These are phyloP conservation scores for Flaveria sonorensis DNA, from an alignment of 129 eudicot genomes.

Conservation along the genomic window DNA sequence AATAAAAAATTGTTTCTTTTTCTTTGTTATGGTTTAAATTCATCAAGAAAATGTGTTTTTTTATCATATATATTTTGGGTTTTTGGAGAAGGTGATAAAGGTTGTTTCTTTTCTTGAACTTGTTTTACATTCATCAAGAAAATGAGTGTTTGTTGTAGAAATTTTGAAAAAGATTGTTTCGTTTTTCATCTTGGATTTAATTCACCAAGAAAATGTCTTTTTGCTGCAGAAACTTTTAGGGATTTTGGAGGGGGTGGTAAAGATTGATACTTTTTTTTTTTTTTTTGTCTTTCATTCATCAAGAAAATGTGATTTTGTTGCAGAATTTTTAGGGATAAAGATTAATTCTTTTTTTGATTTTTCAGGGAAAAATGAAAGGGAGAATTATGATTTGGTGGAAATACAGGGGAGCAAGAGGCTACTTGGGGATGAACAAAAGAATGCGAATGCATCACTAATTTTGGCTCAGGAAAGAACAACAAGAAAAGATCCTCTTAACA, in stretches of 20 bases:
- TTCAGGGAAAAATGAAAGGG: constrained; percentile 40
- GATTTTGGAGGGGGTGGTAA: no score
- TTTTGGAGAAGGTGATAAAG: no score
- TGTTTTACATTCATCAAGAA: no score
- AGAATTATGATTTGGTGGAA: constrained; percentile 28
- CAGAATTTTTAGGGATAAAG: constrained; percentile 1
- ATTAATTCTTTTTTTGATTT: constrained; percentile 5
- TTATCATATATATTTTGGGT: no score
- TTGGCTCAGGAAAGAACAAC: constrained; percentile 79
- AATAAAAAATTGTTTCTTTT: constrained; percentile 13
- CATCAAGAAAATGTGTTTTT: no score
- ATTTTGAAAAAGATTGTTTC: constrained; percentile 12
- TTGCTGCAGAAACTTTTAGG: no score
- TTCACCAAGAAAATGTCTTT: no score
- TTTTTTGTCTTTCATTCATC: neutral
- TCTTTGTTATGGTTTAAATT: neutral
- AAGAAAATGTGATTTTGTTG: constrained; percentile 6
- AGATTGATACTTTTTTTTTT: neutral
- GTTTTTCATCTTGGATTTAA: no score
- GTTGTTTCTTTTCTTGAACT: neutral
- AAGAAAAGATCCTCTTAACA: constrained; percentile 78
- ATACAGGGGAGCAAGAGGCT: constrained; percentile 44
- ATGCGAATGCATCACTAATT: constrained; percentile 53
- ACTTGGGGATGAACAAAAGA: constrained; percentile 39
- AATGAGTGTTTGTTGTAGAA: neutral